These are phyloP conservation scores for Diplodia seriata DNA, from an alignment of 2,329 filamentous ascomycete species.

Conservation along the genomic window DNA sequence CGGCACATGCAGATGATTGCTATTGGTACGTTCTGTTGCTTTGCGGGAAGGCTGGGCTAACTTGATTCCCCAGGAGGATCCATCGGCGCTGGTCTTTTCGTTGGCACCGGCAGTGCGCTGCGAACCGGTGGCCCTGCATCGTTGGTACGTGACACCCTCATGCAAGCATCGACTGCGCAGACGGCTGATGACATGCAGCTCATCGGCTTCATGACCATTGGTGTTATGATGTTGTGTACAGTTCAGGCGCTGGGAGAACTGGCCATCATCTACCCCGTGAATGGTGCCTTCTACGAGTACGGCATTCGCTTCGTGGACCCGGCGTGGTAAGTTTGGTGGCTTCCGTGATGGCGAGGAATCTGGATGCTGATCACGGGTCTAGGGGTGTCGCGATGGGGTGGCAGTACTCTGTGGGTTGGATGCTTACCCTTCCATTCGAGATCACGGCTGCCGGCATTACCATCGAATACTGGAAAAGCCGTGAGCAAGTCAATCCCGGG, in stretches of 20 bases:
- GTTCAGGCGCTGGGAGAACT: conserved; percentile 53
- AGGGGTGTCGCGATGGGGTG: conserved; percentile 46
- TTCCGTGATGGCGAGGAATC: no score
- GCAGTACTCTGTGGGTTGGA: conserved; percentile 47
- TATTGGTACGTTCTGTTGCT: no score
- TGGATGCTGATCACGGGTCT: no score
- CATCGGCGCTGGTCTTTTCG: conserved; percentile 69
- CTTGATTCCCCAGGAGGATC: conserved; percentile 54
- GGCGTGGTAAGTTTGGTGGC: conserved; percentile 42
- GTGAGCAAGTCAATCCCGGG: conserved; percentile 34
- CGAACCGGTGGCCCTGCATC: conserved; percentile 55
- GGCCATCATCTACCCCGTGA: conserved; percentile 51
- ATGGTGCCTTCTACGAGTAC: conserved; percentile 52
- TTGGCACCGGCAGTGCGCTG: conserved; percentile 65
- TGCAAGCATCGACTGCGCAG: no score
- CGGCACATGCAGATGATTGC: no score
- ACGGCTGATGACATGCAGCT: conserved; percentile 33
- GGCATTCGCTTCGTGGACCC: conserved; percentile 55
- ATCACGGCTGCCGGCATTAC: conserved; percentile 49
- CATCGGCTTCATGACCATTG: conserved; percentile 43
- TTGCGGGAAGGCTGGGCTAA: no score
- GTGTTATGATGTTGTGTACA: conserved; percentile 50
- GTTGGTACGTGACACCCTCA: conserved; percentile 31
- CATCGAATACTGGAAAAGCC: conserved; percentile 45
- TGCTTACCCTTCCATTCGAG: conserved; percentile 49